Evolutionary conservation across 2,329 filamentous ascomycete genomes (phyloP), one percentile per base, ranked within the genome.

Genomic region (Coleophoma eucalyptorum): DNA sequence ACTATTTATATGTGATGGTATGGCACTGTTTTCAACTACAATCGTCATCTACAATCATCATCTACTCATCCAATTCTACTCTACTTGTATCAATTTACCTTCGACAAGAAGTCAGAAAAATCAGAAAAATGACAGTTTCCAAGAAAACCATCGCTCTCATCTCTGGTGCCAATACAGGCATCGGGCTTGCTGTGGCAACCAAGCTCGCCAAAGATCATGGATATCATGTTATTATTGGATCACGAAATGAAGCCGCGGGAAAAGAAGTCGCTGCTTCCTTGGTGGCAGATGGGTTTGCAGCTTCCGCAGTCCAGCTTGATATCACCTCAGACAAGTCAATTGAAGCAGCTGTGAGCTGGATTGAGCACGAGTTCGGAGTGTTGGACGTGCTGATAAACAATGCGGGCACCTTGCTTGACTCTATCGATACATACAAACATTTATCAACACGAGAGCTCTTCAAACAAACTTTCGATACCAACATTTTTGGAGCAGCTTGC

Each of bases 81-180:
- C 26, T 8, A 26, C 26, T 26, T 26, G 6, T 8, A 26, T 26
- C 26, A 26, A 26, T 2, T 26, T 3, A 26, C 26, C 26, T 8
- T 7, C 26, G 26, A 26, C 5, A 5, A n/a, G n/a, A 26, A 26
- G 2, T 8, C 26, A 26, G 10, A 26, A 26, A 4, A 26, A 26
- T n/a, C n/a, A 26, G 7, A 4, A 26, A 26, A 26, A 26, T 26
- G 26, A 8, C 26, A 5, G 26, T 5, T 26, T 26, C 26, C 26
- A 26, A 26, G 26, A 26, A 26, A 6, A 58, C 58, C 19, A 56
- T 68, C 33, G 65, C 65, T 43, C 65, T 73, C 42, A 59, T 74
- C 42, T 70, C 69, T 5, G 71, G 71, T 13, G 69, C 66, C 44
- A 75, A 74, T 57, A 61, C 67, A 57, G 72, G 72, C 45, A 67